Conservation (phyloP, 2,329 filamentous ascomycete species). For the Exophiala calicioides region DNA sequence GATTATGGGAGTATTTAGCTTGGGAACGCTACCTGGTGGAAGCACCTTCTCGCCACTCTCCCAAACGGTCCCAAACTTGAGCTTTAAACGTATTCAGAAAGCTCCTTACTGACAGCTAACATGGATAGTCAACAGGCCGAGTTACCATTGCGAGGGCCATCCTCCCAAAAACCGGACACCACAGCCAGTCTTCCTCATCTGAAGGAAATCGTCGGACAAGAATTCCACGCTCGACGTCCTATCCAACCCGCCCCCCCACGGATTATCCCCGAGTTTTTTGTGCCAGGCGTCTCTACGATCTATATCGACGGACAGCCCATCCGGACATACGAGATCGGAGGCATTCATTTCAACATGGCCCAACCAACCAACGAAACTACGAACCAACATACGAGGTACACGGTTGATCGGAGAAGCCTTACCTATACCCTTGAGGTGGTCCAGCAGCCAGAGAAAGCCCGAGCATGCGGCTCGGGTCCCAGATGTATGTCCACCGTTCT, state of each 20-base stretch:
- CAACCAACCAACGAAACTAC: constrained; percentile 58
- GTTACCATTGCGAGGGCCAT: not conserved
- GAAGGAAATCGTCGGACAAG: constrained; percentile 15
- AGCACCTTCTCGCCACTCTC: too few species aligned
- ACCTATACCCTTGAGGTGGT: constrained; percentile 83
- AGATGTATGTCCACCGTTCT: constrained; percentile 68
- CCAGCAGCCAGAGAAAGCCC: constrained; percentile 89
- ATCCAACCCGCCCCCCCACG: constrained; percentile 8
- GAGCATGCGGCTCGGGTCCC: constrained; percentile 91
- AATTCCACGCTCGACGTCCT: constrained; percentile 10
- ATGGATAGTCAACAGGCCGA: constrained; percentile 9
- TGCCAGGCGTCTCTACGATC: constrained; percentile 19
- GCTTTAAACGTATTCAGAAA: too few species aligned
- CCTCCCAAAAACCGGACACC: not conserved
- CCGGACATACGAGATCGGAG: constrained; percentile 20
- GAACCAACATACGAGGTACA: constrained; percentile 58
- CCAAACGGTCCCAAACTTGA: too few species aligned
- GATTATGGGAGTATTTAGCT: too few species aligned
- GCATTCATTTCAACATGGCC: constrained; percentile 47
- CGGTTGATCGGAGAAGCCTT: constrained; percentile 72
- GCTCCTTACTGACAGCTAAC: too few species aligned
- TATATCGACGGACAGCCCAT: constrained; percentile 24
- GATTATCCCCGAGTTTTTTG: constrained; percentile 13
- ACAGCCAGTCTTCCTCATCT: constrained; percentile 12
- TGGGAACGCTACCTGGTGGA: too few species aligned